A percentile compares a stretch with the other conserved stretches of the same genome.
Evolutionary conservation across 139 green algal genomes (phyloP).

Genomic region (Coccomyxa sp.): DNA sequence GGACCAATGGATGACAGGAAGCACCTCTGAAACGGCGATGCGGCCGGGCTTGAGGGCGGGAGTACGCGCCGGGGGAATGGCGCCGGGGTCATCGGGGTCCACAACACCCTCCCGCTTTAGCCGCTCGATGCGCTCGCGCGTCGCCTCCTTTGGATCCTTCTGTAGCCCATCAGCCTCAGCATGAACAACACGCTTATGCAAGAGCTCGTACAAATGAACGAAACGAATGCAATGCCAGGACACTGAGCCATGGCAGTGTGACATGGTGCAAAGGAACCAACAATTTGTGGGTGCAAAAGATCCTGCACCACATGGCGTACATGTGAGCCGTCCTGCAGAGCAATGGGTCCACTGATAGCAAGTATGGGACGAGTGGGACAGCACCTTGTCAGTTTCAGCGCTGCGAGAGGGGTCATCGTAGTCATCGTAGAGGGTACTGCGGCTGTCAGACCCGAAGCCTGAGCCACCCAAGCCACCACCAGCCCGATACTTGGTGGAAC

Average conservation of each 20-base stretch:
- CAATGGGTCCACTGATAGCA: no score
- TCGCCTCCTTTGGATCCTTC: slow-evolving; percentile 14
- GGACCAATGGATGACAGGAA: neutral
- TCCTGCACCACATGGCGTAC: no score
- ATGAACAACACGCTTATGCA: neutral
- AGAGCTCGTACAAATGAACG: neutral
- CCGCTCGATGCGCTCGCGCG: slow-evolving; percentile 20
- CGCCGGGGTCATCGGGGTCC: neutral
- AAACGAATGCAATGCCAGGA: neutral
- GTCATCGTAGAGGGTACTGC: slow-evolving; percentile 7
- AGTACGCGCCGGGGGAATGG: slow-evolving; percentile 12
- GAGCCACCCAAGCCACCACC: neutral
- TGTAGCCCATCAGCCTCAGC: neutral
- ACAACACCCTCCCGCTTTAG: slow-evolving; percentile 8
- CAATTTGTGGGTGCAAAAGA: no score
- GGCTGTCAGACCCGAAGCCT: neutral
- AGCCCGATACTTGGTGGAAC: neutral
- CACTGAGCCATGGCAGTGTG: no score
- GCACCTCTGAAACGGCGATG: neutral
- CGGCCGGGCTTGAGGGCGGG: slow-evolving; percentile 4
- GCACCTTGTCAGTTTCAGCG: no score
- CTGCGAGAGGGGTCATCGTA: neutral
- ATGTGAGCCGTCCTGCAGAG: no score
- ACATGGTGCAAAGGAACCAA: no score
- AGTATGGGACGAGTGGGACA: no score